phyloP scores from a whole-genome alignment of 495 filamentous ascomycete genomes.

The Trichoderma parareesei region DNA sequence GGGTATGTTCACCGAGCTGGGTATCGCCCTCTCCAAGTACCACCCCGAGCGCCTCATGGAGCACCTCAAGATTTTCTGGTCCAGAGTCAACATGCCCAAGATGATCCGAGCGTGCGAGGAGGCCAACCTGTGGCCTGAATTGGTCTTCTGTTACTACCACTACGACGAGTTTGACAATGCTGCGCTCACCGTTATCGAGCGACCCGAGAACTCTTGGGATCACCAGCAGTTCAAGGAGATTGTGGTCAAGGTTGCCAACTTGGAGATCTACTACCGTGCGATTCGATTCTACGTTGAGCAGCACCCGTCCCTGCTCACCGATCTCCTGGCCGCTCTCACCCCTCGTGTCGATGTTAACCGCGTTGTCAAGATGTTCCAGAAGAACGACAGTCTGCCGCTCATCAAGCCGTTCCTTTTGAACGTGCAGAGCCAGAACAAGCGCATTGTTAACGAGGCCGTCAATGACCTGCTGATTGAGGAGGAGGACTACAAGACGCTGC shows the following conservation, averaged over 20 bases:
- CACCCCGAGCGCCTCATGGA: constrained; percentile 97
- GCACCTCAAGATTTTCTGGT: constrained; percentile 98
- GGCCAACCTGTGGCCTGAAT: constrained; percentile 92
- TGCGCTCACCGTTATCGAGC: constrained; percentile 98
- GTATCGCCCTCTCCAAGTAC: constrained; percentile 92
- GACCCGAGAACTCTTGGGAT: constrained; percentile 96
- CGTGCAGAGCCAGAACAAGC: constrained; percentile 96
- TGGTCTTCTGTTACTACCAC: constrained; percentile 98
- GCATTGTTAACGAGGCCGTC: constrained; percentile 94
- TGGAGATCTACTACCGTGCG: constrained; percentile 98
- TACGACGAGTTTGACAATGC: constrained; percentile 99
- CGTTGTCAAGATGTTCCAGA: constrained; percentile 96
- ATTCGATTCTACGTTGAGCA: constrained; percentile 98
- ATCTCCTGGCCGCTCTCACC: constrained; percentile 86
- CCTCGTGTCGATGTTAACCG: constrained; percentile 95
- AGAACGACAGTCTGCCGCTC: constrained; percentile 94
- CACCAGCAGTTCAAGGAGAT: constrained; percentile 99
- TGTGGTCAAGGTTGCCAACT: constrained; percentile 92
- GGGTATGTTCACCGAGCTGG: constrained; percentile 96
- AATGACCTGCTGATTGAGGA: constrained; percentile 98
- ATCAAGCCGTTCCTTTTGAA: constrained; percentile 99
- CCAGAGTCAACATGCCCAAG: constrained; percentile 96
- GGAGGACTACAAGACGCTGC: constrained; percentile 97
- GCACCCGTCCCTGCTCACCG: constrained; percentile 89
- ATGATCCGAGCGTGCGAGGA: constrained; percentile 94